Percentiles rank a stretch among this genome's conserved stretches.
Evolutionary conservation across 768 basidiomycete species (phyloP).

Genomic region (Baorangia bicolor): DNA sequence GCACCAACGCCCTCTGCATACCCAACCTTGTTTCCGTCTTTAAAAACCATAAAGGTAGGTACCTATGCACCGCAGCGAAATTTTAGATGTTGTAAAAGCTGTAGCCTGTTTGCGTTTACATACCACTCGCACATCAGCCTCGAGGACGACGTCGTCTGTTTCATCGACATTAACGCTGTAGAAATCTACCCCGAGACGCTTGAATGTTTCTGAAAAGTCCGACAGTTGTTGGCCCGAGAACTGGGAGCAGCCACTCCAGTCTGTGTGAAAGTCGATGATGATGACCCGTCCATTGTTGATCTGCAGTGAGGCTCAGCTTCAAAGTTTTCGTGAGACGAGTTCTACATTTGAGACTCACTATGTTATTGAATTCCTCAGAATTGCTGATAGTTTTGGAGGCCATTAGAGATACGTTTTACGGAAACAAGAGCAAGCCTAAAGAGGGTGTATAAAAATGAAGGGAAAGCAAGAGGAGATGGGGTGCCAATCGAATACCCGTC

Average conservation of each 20-base stretch:
- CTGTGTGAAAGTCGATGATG: constrained; percentile 24
- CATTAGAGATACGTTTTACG: constrained; percentile 7
- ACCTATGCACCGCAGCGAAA: constrained; percentile 7
- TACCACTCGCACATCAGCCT: constrained; percentile 63
- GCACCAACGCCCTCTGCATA: constrained; percentile 26
- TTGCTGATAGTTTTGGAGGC: constrained; percentile 17
- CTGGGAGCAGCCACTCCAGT: constrained; percentile 10
- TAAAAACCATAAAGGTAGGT: constrained; percentile 31
- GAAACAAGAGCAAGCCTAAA: not conserved
- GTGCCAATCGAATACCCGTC: not conserved
- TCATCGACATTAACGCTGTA: constrained; percentile 77
- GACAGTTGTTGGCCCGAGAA: constrained; percentile 12
- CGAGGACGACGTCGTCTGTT: constrained; percentile 49
- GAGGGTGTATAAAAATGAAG: not conserved
- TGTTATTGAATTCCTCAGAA: constrained; percentile 16
- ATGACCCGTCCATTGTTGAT: constrained; percentile 28
- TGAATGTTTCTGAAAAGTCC: constrained; percentile 22
- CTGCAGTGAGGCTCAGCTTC: not conserved
- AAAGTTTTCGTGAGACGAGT: not conserved
- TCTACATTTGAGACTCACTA: constrained; percentile 11
- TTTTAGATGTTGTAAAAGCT: not conserved
- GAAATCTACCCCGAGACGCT: constrained; percentile 46
- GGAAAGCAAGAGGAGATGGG: not conserved
- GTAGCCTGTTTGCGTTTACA: constrained; percentile 18
- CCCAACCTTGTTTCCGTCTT: constrained; percentile 29